Conservation (phyloP, 169 alveolate species). For the Eimeria maxima region DNA sequence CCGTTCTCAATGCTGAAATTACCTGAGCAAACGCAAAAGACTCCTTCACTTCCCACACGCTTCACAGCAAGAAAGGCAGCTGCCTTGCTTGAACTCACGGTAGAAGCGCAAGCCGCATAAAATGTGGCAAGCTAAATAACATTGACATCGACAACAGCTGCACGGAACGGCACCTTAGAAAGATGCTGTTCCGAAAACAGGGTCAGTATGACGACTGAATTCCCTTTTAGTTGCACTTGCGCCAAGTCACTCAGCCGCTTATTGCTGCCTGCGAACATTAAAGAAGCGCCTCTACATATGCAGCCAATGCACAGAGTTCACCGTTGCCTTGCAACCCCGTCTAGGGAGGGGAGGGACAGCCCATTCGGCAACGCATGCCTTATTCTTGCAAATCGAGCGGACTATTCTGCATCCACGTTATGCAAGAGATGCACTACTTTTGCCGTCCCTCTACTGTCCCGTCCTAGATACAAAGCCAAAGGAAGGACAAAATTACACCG, state of each 20-base stretch:
- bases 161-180: conserved; percentile 25
- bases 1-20: conserved; percentile 18
- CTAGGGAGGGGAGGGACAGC: neutral
- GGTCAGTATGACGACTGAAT: conserved; percentile 17
- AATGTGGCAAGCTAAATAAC: neutral
- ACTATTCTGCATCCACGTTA: no score
- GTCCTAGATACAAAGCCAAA: no score
- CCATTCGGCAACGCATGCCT: neutral
- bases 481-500: no score
- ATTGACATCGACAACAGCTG: neutral
- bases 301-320: neutral
- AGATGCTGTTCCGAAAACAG: conserved; percentile 50
- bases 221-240: conserved; percentile 46
- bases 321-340: neutral
- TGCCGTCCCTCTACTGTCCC: no score
- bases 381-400: no score
- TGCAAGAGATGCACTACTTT: no score
- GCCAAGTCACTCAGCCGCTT: conserved; percentile 52
- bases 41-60: neutral
- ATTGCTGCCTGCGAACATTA: conserved; percentile 26
- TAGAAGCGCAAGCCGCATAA: neutral
- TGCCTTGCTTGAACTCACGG: neutral
- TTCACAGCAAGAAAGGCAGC: conserved; percentile 12
- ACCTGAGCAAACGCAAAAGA: conserved; percentile 28
- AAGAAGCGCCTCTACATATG: neutral